Evolutionary conservation across 2,329 filamentous ascomycete species (phyloP), one percentile per base, ranked within the genome.

Genomic region (Sclerotinia sclerotiorum): DNA sequence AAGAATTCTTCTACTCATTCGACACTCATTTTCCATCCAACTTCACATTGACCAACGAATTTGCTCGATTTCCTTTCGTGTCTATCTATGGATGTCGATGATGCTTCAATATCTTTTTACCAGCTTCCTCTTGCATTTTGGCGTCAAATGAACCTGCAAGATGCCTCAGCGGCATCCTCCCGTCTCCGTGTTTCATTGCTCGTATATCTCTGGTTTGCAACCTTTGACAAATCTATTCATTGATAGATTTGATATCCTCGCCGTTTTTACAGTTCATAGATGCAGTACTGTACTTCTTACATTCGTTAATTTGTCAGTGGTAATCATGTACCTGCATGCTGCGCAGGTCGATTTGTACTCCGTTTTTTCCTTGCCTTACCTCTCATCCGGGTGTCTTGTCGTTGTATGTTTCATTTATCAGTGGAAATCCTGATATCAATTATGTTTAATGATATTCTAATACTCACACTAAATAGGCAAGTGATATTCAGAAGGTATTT

Each of bases 1-100:
- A 65, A 65, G 63, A 65, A 44, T 24, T 21, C 63, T 56, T 65
- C 39, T 29, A 65, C 49, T 65, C 52, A 65, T 65, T 65, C 63
- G 52, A 35, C 17, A 39, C 39, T 51, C 63, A 46, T 35, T 58
- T 24, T 48, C 15, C 48, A 17, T 39, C 8, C 15, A 51, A 24
- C 46, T 51, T 51, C n/a, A 39, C 60, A 21, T 27, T 42, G 24
- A 10, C 63, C 39, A 65, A 65, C 63, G n/a, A 24, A 57, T 27
- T 48, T 24, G 21, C 51, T 58, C 46, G 49, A 35, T 58, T 57
- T 19, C 5, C 48, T 5, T 57, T 44, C 27, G 24, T 65, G n/a
- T 44, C 58, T 39, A 62, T 51, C 13, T 39, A 49, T 61, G 44
- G 44, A 17, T 49, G 27, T 49, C 15, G 8, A 56, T 46, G 8